These are phyloP conservation scores for Albugo laibachii DNA, from an alignment of 352 stramenopile species.

Conservation along the genomic window DNA sequence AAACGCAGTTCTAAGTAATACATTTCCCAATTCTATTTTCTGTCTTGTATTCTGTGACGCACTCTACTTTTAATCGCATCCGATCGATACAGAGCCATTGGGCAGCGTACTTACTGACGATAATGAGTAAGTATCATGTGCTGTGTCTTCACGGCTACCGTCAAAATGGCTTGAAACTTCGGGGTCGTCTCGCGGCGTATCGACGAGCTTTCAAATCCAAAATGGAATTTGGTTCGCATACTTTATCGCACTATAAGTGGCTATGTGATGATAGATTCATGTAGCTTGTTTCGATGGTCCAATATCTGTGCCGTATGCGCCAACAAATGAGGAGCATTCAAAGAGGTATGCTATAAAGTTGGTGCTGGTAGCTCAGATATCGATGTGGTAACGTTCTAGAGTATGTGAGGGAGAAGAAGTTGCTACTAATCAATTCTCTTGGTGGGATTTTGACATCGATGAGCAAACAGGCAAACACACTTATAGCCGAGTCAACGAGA, in stretches of 20 bases:
- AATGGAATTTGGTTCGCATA: conserved; percentile 51
- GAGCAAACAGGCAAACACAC: conserved; percentile 18
- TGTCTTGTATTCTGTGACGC: no score
- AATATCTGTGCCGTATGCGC: conserved; percentile 47
- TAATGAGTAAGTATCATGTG: conserved; percentile 28
- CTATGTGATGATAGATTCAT: neutral
- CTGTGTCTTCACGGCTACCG: conserved; percentile 75
- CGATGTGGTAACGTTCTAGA: conserved; percentile 2
- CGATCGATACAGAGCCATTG: no score
- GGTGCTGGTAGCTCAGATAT: neutral
- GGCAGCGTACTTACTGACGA: no score
- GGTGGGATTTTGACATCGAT: conserved; percentile 41
- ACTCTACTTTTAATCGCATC: no score
- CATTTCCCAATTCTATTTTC: no score
- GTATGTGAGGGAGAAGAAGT: conserved; percentile 13
- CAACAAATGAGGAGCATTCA: conserved; percentile 27
- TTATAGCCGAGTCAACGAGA: conserved; percentile 30
- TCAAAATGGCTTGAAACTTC: conserved; percentile 54
- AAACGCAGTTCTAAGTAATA: no score
- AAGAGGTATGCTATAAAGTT: conserved; percentile 11
- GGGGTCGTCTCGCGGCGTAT: conserved; percentile 46
- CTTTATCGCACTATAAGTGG: neutral
- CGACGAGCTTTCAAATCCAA: conserved; percentile 52
- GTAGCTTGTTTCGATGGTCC: conserved; percentile 59
- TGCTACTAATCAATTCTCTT: conserved; percentile 41